Conservation (phyloP, 805 yeast species). For the Kazachstania psychrophila region DNA sequence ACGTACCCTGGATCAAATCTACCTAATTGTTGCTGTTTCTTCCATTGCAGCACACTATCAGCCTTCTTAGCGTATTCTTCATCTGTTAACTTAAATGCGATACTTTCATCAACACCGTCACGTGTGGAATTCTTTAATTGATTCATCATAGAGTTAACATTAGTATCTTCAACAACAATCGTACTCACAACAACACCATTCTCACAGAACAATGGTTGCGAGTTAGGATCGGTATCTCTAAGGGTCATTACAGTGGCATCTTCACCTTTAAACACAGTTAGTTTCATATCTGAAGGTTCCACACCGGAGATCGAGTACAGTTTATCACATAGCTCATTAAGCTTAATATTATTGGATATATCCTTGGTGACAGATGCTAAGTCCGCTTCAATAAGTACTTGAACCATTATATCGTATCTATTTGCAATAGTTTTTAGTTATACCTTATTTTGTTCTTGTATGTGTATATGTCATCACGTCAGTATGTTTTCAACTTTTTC, state of each 20-base stretch:
- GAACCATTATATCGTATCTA: constrained; percentile 3
- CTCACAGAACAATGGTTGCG: background rate
- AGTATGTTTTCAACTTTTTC: background rate
- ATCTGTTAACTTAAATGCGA: constrained; percentile 16
- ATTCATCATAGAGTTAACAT: constrained; percentile 43
- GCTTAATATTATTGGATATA: constrained; percentile 9
- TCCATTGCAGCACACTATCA: constrained; percentile 72
- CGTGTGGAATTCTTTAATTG: constrained; percentile 24
- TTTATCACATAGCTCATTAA: constrained; percentile 16
- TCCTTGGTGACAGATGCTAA: constrained; percentile 16
- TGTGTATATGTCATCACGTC: background rate
- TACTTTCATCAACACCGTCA: constrained; percentile 10
- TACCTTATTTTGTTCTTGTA: background rate
- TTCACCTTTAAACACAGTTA: constrained; percentile 1
- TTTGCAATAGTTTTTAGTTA: background rate
- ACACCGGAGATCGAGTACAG: constrained; percentile 24
- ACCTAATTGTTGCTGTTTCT: constrained; percentile 57
- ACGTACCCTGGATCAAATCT: constrained; percentile 52
- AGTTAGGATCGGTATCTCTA: background rate
- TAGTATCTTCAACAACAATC: constrained; percentile 46
- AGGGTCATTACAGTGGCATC: background rate
- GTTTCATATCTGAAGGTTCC: constrained; percentile 20
- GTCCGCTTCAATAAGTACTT: constrained; percentile 12
- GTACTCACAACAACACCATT: background rate
- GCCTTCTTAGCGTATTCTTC: constrained; percentile 41